Base-by-base conservation (phyloP, 2,329 filamentous ascomycete genomes). In the Fusarium mangiferae region DNA sequence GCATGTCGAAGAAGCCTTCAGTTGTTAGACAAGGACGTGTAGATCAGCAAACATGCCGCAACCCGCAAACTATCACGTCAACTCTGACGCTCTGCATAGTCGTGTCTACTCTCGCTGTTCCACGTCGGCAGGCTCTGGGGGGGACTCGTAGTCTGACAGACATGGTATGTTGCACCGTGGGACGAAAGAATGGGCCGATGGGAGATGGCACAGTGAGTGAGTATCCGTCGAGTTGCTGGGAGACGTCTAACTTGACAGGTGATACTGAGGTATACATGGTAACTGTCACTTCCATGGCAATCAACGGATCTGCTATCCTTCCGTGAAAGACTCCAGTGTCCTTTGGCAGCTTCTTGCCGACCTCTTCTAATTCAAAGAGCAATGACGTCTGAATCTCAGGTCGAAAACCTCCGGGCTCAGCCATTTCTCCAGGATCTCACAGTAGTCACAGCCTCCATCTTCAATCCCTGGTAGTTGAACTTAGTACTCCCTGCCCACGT, bases 41-140 rank as follows among this genome's bases (percentile, higher is more conserved):
- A 66, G 48, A 68, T 68, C 57, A 70, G 54, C 73, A 75, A 65
- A 67, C 74, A 72, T 70, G 73, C 68, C 69, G 44, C 38, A 55
- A 64, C 56, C 61, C 57, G 68, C 49, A 54, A 72, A 60, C 58
- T 62, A 55, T n/a, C 51, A 41, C 36, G 20, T 55, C 51, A 55
- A 41, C 28, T 46, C 42, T 41, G 41, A 58, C 58, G 22, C 41
- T 42, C 26, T 48, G 49, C 44, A 51, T 20, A 59, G 60, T 55
- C 63, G 48, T 77, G 70, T 74, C 62, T 72, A 55, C 33, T n/a
- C 45, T 45, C 26, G 41, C 20, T 59, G 35, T 55, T 55, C 26
- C 48, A 38, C 39, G 45, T 52, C 36, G 54, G 36, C n/a, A 35
- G 42, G 38, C 55, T 58, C n/a, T 51, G 15, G 41, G n/a, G n/a